phyloP scores from a whole-genome alignment of 305 asterid species.

The Rubia occidens region DNA sequence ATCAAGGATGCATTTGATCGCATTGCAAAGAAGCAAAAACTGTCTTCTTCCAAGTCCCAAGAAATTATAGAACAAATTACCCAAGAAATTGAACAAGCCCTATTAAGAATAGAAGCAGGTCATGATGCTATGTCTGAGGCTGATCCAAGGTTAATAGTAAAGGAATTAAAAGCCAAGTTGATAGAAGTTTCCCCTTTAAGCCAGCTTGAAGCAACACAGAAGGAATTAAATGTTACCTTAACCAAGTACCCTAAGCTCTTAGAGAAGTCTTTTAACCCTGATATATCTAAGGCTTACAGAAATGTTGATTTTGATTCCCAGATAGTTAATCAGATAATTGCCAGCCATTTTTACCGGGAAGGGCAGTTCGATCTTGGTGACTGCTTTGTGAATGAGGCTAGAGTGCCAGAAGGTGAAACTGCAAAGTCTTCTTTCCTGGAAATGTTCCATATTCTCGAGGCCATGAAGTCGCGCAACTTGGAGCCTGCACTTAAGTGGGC shows the following conservation, averaged over 20 bases:
- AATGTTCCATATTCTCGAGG: constrained; percentile 69
- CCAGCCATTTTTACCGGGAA: constrained; percentile 76
- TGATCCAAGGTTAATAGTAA: constrained; percentile 41
- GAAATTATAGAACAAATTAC: constrained; percentile 63
- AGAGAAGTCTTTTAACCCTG: constrained; percentile 72
- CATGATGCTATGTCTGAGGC: constrained; percentile 35
- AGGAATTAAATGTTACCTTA: constrained; percentile 63
- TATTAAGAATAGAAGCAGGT: constrained; percentile 47
- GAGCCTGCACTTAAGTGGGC: constrained; percentile 86
- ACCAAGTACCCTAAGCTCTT: constrained; percentile 79
- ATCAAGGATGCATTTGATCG: constrained; percentile 89
- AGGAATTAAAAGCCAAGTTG: constrained; percentile 58
- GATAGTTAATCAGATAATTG: constrained; percentile 61
- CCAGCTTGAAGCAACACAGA: constrained; percentile 68
- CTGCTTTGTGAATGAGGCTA: constrained; percentile 45
- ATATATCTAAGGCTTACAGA: constrained; percentile 83
- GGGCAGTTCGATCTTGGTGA: constrained; percentile 83
- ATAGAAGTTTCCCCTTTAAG: constrained; percentile 61
- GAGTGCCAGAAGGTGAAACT: constrained; percentile 43
- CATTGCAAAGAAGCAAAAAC: constrained; percentile 80
- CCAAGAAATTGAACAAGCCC: constrained; percentile 65
- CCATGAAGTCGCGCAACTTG: constrained; percentile 55
- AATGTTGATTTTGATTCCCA: constrained; percentile 60
- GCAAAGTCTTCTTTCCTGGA: constrained; percentile 51
- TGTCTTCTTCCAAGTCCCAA: constrained; percentile 65